phyloP scores from a whole-genome alignment of 2,329 filamentous ascomycete species.

The Cladosporium colombiae region DNA sequence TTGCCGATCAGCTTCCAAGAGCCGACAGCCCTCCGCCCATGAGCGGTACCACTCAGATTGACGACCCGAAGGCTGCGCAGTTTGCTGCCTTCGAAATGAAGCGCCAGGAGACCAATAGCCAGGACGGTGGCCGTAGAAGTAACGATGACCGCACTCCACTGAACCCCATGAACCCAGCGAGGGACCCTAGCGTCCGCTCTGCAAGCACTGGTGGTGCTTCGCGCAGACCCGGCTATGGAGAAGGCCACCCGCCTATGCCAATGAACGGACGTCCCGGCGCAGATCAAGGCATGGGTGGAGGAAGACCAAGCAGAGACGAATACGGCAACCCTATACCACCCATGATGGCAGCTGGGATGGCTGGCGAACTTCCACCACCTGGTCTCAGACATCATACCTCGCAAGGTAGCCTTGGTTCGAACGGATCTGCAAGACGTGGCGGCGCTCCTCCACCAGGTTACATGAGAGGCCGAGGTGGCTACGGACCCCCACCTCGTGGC shows the following conservation, averaged over 20 bases:
- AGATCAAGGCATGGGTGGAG: slow-evolving; percentile 20
- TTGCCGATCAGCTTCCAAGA: slow-evolving; percentile 41
- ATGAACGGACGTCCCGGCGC: slow-evolving; percentile 27
- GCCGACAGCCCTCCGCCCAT: slow-evolving; percentile 58
- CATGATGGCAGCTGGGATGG: slow-evolving; percentile 25
- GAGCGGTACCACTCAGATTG: slow-evolving; percentile 53
- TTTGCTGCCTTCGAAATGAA: slow-evolving; percentile 66
- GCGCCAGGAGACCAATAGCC: slow-evolving; percentile 55
- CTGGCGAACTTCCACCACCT: slow-evolving; percentile 43
- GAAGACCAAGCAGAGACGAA: slow-evolving; percentile 55
- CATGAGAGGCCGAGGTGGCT: slow-evolving; percentile 33
- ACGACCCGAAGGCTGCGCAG: slow-evolving; percentile 55
- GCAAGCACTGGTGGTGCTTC: slow-evolving; percentile 39
- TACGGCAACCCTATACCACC: slow-evolving; percentile 61
- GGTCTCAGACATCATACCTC: slow-evolving; percentile 51
- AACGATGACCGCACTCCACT: slow-evolving; percentile 72
- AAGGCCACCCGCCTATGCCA: slow-evolving; percentile 44
- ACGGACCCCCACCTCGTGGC: slow-evolving; percentile 31
- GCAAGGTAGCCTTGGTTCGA: slow-evolving; percentile 47
- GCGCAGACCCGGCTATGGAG: slow-evolving; percentile 34
- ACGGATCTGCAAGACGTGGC: slow-evolving; percentile 36
- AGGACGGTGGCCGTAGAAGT: slow-evolving; percentile 39
- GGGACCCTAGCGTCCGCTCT: slow-evolving; percentile 58
- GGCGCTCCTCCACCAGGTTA: slow-evolving; percentile 17
- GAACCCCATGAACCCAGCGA: slow-evolving; percentile 50